phyloP scores from a whole-genome alignment of 1,139 yeast genomes.

The Nadsonia starkeyi-henricii region DNA sequence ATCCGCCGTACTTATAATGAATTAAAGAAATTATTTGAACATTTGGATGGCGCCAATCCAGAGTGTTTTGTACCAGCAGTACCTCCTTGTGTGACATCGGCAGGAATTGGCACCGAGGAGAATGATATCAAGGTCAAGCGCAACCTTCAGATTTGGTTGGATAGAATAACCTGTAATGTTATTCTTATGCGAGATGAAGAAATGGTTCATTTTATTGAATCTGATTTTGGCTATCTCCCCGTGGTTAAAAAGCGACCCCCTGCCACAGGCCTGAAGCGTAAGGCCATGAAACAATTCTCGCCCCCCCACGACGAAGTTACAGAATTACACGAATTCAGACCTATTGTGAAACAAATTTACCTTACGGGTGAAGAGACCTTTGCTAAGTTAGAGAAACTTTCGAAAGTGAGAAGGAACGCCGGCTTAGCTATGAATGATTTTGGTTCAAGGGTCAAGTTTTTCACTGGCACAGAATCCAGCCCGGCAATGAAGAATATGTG shows the following conservation, averaged over 20 bases:
- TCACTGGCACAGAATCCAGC: slow-evolving; percentile 40
- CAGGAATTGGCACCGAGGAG: slow-evolving; percentile 42
- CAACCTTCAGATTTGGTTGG: slow-evolving; percentile 78
- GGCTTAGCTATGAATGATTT: slow-evolving; percentile 50
- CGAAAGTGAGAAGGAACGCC: slow-evolving; percentile 41
- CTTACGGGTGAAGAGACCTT: slow-evolving; percentile 43
- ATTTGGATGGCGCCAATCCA: slow-evolving; percentile 63
- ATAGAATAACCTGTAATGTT: slow-evolving; percentile 60
- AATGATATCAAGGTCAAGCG: slow-evolving; percentile 29
- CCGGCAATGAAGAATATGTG: slow-evolving; percentile 74
- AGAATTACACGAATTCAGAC: slow-evolving; percentile 74
- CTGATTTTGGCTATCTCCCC: slow-evolving; percentile 55
- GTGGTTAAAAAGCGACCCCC: slow-evolving; percentile 37
- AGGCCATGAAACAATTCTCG: slow-evolving; percentile 79
- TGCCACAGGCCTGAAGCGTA: slow-evolving; percentile 69
- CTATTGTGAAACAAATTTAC: slow-evolving; percentile 69
- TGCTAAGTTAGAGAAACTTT: slow-evolving; percentile 38
- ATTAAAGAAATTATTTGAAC: slow-evolving; percentile 60
- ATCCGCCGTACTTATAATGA: slow-evolving; percentile 74
- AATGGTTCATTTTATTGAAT: slow-evolving; percentile 73
- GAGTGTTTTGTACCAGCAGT: slow-evolving; percentile 90
- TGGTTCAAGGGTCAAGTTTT: slow-evolving; percentile 39
- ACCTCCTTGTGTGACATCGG: slow-evolving; percentile 61
- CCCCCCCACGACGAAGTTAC: slow-evolving; percentile 82
- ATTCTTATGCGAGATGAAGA: slow-evolving; percentile 77